Base-by-base conservation (phyloP, 2,329 filamentous ascomycete species). In the Cucurbitaria berberidis region DNA sequence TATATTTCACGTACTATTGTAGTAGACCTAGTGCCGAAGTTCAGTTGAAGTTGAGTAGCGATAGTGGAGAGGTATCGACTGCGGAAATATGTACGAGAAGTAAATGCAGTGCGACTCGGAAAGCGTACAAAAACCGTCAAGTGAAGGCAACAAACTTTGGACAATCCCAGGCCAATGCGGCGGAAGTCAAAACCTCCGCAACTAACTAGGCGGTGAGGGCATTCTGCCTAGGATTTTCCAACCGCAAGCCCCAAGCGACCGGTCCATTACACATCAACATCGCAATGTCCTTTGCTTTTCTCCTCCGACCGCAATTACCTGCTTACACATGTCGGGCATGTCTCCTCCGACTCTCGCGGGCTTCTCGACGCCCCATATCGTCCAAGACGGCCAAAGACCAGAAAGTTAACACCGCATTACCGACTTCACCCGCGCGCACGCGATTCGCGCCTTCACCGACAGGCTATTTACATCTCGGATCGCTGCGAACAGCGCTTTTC, bases 371-470 rank as follows among this genome's bases (percentile, higher is more conserved):
- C 32, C 30, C 48, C 16, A 57, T 60, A 26, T 64, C 62, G 2
- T 61, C 60, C 3, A 45, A 54, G n/a, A 26, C 53, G 9, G 51
- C 54, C 15, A 57, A 55, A 36, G 40, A 43, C 4, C 50, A 53
- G 15, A 55, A 61, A 29, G 36, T 32, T 32, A 57, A 57, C 39
- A 42, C 57, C n/a, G 48, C 63, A n/a, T 62, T 74, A 19, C 69
- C 71, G 5, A 52, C 63, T 11, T 54, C 48, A 15, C 70, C 72
- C 18, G 71, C 71, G 42, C 82, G 91, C 73, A 91, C 95, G 16
- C 88, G 95, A 41, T 99, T 99, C 75, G 95, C 96, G 1, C 95
- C 95, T 0, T 98, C 95, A 1, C 95, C 95, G 0, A 99, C 95
- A 0, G 95, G 95, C 1, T 93, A 93, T 67, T 82, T 99, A 21